Percentiles rank a stretch among this genome's conserved stretches.
Conservation (phyloP, 176 grass and related monocot genomes). For the Chloris gayana region DNA sequence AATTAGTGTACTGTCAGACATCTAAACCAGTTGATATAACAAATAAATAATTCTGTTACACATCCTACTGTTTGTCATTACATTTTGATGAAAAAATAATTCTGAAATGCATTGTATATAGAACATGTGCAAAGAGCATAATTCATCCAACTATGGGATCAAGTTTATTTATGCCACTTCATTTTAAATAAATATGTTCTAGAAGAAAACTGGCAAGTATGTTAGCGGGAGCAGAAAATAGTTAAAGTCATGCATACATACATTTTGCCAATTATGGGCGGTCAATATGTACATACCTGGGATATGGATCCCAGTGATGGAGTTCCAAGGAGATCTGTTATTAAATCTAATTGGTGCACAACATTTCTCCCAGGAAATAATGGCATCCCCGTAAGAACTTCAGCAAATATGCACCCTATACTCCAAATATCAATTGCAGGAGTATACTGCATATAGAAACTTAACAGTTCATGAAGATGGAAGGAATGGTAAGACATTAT, state of each 20-base stretch:
- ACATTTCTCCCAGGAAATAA: conserved; percentile 81
- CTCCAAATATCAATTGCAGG: conserved; percentile 80
- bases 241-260: conserved; percentile 5
- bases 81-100: conserved; percentile 24
- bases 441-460: conserved; percentile 55
- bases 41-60: not conserved
- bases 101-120: not conserved
- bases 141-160: not conserved
- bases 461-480: not conserved
- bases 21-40: not conserved
- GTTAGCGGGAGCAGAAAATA: conserved; percentile 14
- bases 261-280: not conserved
- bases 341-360: conserved; percentile 77
- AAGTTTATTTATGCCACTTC: conserved; percentile 12
- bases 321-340: conserved; percentile 69
- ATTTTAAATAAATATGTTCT: conserved; percentile 18
- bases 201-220: conserved; percentile 16
- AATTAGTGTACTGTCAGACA: conserved; percentile 7
- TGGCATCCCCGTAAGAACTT: conserved; percentile 60
- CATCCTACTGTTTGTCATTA: not conserved
- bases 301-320: conserved; percentile 49
- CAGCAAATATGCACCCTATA: conserved; percentile 87
- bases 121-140: conserved; percentile 5
- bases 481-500: conserved; percentile 25
- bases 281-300: not conserved